Conservation (phyloP, 176 grass and related monocot genomes). For the Musa schizocarpa region DNA sequence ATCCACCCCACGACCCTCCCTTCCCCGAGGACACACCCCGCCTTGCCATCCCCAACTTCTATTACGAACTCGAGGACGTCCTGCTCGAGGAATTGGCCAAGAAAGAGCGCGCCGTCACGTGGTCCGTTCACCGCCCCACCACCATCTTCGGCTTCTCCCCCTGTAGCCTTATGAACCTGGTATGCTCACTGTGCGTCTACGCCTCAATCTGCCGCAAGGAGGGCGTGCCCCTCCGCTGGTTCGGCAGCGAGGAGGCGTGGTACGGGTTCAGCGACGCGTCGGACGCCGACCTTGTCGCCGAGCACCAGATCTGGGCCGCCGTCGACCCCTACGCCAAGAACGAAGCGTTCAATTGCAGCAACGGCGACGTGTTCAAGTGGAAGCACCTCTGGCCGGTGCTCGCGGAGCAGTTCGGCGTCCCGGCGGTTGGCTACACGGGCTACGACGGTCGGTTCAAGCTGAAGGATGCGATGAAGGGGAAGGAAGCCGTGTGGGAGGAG, state of each 20-base stretch:
- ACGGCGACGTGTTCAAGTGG: slow-evolving; percentile 21
- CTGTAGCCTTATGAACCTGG: not conserved
- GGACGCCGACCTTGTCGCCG: slow-evolving; percentile 19
- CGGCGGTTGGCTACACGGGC: slow-evolving; percentile 3
- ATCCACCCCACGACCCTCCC: slow-evolving; percentile 34
- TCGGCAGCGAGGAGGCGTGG: slow-evolving; percentile 1
- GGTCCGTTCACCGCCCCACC: slow-evolving; percentile 40
- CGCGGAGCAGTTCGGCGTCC: slow-evolving; percentile 12
- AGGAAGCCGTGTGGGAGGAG: slow-evolving; percentile 15
- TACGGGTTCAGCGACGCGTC: slow-evolving; percentile 15
- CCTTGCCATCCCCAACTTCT: slow-evolving; percentile 38
- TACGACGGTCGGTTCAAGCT: slow-evolving; percentile 3
- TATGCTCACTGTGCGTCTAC: not conserved
- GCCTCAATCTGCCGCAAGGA: slow-evolving; percentile 16
- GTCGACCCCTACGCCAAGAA: slow-evolving; percentile 18
- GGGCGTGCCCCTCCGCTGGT: slow-evolving; percentile 3
- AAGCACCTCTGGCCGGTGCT: slow-evolving; percentile 8
- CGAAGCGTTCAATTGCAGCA: slow-evolving; percentile 22
- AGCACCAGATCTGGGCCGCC: slow-evolving; percentile 22
- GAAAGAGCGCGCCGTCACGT: slow-evolving; percentile 33
- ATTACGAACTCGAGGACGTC: slow-evolving; percentile 54
- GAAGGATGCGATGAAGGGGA: slow-evolving; percentile 14
- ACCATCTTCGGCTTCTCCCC: slow-evolving; percentile 21
- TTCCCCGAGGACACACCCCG: slow-evolving; percentile 49
- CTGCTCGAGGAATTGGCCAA: slow-evolving; percentile 36